These are phyloP conservation scores for Ceratobasidium papillatum DNA, from an alignment of 1,284 basidiomycete species.

Conservation along the genomic window DNA sequence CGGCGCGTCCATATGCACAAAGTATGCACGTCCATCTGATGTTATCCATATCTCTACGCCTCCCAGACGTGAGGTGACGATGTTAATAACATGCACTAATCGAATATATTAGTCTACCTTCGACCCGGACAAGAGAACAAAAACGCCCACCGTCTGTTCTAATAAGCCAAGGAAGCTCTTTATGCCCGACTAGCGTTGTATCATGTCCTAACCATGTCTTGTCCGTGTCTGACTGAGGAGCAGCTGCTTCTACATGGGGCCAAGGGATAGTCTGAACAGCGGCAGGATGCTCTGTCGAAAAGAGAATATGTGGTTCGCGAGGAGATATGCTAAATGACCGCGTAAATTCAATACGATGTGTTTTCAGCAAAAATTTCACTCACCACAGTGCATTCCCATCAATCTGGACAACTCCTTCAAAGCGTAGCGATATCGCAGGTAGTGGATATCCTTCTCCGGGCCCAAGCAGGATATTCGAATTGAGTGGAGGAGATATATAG, in stretches of 20 bases:
- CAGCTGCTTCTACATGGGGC: conserved; percentile 59
- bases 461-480: conserved; percentile 68
- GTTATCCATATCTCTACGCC: conserved; percentile 82
- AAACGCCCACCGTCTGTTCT: conserved; percentile 67
- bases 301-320: conserved; percentile 69
- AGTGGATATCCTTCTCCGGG: conserved; percentile 78
- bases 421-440: conserved; percentile 68
- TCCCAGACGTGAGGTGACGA: conserved; percentile 64
- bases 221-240: conserved; percentile 49
- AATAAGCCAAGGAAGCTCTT: conserved; percentile 75
- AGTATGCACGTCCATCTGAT: conserved; percentile 80
- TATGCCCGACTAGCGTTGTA: conserved; percentile 75
- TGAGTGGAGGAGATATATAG: conserved; percentile 65
- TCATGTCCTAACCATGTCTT: conserved; percentile 61
- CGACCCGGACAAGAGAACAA: not conserved
- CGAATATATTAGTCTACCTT: not conserved
- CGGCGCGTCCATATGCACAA: conserved; percentile 67
- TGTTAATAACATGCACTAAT: conserved; percentile 67
- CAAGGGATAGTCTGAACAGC: conserved; percentile 82
- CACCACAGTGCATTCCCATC: conserved; percentile 79
- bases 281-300: conserved; percentile 74
- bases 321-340: conserved; percentile 68
- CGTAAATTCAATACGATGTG: conserved; percentile 46
- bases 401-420: conserved; percentile 84
- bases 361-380: conserved; percentile 49